These are phyloP conservation scores for Simplicillium sp. DNA, from an alignment of 2,329 filamentous ascomycete species.

Conservation along the genomic window DNA sequence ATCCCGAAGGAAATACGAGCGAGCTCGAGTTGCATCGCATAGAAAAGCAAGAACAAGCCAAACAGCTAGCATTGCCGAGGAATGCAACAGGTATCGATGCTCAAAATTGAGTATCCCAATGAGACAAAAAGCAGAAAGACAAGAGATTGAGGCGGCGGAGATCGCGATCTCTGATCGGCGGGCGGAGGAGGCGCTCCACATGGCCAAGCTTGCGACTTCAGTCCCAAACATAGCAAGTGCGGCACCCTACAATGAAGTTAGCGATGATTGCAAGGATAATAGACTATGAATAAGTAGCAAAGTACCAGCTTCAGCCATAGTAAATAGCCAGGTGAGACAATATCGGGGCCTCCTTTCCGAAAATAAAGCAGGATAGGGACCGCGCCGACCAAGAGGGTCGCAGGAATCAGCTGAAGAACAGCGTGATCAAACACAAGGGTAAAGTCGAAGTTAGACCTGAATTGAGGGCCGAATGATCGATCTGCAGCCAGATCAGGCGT, in stretches of 20 bases:
- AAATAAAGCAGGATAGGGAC: background rate
- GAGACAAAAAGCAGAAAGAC: no score
- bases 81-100: no score
- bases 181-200: no score
- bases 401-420: background rate
- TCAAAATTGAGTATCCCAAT: no score
- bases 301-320: background rate
- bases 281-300: background rate
- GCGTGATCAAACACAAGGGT: background rate
- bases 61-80: no score
- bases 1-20: background rate
- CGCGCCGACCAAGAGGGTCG: background rate
- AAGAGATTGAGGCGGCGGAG: no score
- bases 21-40: background rate
- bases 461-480: background rate
- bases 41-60: background rate
- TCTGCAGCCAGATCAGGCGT: background rate
- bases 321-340: background rate
- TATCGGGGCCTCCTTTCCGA: no score
- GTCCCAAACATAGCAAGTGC: no score
- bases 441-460: background rate
- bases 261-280: background rate
- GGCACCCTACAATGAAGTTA: no score
- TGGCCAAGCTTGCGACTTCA: no score
- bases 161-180: no score